These are phyloP conservation scores for Candida maesae DNA, from an alignment of 805 yeast species.

Conservation along the genomic window DNA sequence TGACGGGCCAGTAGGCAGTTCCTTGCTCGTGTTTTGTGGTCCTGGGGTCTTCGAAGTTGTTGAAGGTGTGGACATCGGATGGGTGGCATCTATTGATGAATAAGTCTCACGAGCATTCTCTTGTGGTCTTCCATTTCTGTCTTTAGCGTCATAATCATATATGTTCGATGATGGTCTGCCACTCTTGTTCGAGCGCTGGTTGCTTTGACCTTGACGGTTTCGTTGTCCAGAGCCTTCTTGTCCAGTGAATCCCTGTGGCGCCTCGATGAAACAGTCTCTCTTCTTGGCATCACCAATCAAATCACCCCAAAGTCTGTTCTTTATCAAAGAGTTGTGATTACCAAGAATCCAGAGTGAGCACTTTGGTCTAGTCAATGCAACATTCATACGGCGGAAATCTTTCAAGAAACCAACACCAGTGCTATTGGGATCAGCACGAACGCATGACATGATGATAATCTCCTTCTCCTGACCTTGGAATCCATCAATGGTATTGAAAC, in stretches of 20 bases:
- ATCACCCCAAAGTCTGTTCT: slow-evolving; percentile 70
- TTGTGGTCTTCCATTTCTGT: too few relatives aligned
- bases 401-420: slow-evolving; percentile 79
- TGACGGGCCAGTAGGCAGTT: background rate
- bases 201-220: too few relatives aligned
- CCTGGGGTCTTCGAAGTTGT: background rate
- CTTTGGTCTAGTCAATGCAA: slow-evolving; percentile 91
- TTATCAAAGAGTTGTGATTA: slow-evolving; percentile 56
- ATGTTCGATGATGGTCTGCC: too few relatives aligned
- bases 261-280: slow-evolving; percentile 32
- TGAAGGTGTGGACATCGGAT: too few relatives aligned
- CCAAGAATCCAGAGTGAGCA: slow-evolving; percentile 93
- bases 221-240: too few relatives aligned
- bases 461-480: slow-evolving; percentile 98
- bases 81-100: too few relatives aligned
- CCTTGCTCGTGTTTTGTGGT: background rate
- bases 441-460: slow-evolving; percentile 90
- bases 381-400: slow-evolving; percentile 94
- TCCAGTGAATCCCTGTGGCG: slow-evolving; percentile 20
- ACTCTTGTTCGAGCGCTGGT: too few relatives aligned
- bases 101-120: too few relatives aligned
- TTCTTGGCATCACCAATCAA: slow-evolving; percentile 61
- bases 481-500: slow-evolving; percentile 95
- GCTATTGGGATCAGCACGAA: slow-evolving; percentile 67
- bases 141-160: too few relatives aligned